These are phyloP conservation scores for Aspergillus clavatus DNA, from an alignment of 2,329 filamentous ascomycete species.

Conservation along the genomic window DNA sequence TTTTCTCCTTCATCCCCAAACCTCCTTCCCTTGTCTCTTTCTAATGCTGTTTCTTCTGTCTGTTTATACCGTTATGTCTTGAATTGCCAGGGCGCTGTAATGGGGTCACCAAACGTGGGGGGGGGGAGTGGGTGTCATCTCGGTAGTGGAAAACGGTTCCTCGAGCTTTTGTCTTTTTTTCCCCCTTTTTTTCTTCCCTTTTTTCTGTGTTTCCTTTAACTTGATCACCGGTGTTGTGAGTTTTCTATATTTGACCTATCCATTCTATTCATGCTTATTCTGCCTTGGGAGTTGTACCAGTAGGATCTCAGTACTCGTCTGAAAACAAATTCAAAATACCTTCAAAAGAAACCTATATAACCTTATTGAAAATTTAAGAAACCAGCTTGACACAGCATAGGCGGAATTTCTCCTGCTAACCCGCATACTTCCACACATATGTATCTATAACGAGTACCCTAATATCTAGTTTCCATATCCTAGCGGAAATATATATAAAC, in stretches of 20 bases:
- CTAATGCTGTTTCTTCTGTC: conserved; percentile 13
- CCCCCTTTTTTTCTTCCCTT: conserved; percentile 8
- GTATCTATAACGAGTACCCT: too few species aligned
- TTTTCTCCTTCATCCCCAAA: conserved; percentile 8
- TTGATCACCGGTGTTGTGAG: neutral
- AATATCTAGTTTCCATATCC: too few species aligned
- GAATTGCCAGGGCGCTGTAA: conserved; percentile 37
- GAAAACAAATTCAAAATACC: too few species aligned
- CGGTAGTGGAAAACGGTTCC: conserved; percentile 29
- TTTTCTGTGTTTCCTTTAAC: too few species aligned
- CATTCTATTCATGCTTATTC: neutral
- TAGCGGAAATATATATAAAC: too few species aligned
- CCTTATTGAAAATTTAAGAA: too few species aligned
- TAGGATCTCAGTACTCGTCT: neutral
- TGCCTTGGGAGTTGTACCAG: neutral
- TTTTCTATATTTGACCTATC: neutral
- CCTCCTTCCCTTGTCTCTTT: conserved; percentile 6
- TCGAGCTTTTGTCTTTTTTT: conserved; percentile 33
- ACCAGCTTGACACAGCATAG: too few species aligned
- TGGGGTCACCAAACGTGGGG: conserved; percentile 36
- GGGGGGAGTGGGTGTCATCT: too few species aligned
- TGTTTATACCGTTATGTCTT: conserved; percentile 22
- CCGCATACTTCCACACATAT: too few species aligned
- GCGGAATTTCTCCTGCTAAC: too few species aligned
- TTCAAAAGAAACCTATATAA: too few species aligned